These are phyloP conservation scores for Quercus alba DNA, from an alignment of 306 rosid genomes.

Conservation along the genomic window DNA sequence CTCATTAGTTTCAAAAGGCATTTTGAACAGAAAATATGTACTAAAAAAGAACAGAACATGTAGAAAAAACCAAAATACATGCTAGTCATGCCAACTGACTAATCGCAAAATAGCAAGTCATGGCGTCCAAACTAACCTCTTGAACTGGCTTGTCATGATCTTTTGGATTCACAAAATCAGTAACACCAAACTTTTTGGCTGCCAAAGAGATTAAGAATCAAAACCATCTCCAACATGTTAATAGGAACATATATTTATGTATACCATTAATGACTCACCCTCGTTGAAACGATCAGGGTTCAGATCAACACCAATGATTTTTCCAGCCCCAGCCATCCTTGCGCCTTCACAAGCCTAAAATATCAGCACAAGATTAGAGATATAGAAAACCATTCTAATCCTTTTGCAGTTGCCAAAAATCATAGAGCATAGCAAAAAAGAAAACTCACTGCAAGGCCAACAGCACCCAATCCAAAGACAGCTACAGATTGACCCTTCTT, in stretches of 20 bases:
- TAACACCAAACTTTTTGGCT: constrained; percentile 92
- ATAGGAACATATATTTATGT: background rate
- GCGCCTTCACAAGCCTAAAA: constrained; percentile 88
- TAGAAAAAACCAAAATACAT: background rate
- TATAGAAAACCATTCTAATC: background rate
- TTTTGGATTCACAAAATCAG: constrained; percentile 82
- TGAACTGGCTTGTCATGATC: constrained; percentile 84
- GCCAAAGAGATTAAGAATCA: constrained; percentile 11
- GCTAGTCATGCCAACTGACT: background rate
- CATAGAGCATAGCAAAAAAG: background rate
- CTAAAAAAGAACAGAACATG: too few species aligned
- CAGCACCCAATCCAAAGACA: constrained; percentile 82
- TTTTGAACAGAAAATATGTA: too few species aligned
- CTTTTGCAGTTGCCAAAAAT: background rate
- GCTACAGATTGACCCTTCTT: constrained; percentile 79
- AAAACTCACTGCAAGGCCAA: constrained; percentile 80
- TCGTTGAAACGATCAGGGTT: constrained; percentile 62
- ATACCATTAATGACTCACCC: constrained; percentile 32
- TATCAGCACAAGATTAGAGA: background rate
- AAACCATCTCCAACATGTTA: constrained; percentile 1
- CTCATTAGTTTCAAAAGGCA: too few species aligned
- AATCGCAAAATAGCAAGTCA: background rate
- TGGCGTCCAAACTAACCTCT: constrained; percentile 37
- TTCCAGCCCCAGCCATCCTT: constrained; percentile 68
- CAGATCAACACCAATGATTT: constrained; percentile 87